Conservation (phyloP, 2,329 filamentous ascomycete species). For the Fusarium duplospermum region DNA sequence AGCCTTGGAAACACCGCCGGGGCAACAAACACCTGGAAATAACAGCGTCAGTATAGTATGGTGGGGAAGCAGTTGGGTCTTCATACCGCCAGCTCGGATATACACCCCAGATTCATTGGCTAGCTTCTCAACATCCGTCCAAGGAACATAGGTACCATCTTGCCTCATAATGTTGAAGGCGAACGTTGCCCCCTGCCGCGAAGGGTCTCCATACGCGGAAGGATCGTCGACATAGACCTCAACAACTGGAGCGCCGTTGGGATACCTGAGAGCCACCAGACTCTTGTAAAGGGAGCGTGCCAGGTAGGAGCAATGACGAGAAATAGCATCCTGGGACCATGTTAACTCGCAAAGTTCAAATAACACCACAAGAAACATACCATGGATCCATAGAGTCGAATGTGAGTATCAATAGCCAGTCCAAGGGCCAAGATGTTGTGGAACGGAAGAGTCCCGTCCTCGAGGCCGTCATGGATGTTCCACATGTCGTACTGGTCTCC, state of each 20-base stretch:
- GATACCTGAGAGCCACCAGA: conserved; percentile 61
- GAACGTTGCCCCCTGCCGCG: conserved; percentile 69
- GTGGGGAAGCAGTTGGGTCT: too few species aligned
- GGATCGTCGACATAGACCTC: conserved; percentile 65
- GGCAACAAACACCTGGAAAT: conserved; percentile 58
- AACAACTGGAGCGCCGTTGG: conserved; percentile 63
- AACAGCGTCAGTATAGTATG: background rate
- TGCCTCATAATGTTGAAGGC: conserved; percentile 71
- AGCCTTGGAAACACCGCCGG: conserved; percentile 59
- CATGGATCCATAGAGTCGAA: conserved; percentile 68
- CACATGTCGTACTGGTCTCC: conserved; percentile 51
- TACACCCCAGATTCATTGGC: conserved; percentile 68
- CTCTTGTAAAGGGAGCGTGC: conserved; percentile 60
- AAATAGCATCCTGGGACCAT: conserved; percentile 57
- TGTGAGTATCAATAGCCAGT: conserved; percentile 68
- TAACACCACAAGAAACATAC: conserved; percentile 1
- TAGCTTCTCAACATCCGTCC: conserved; percentile 67
- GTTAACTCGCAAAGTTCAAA: background rate
- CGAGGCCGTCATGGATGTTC: conserved; percentile 69
- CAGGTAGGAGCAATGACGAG: conserved; percentile 67
- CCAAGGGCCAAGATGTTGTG: conserved; percentile 73
- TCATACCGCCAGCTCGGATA: conserved; percentile 64
- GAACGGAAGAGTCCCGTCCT: conserved; percentile 75
- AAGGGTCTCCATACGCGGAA: conserved; percentile 60
- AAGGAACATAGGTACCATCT: conserved; percentile 65